Base-by-base conservation (phyloP, 352 stramenopile species). In the Elongisporangium undulatum region DNA sequence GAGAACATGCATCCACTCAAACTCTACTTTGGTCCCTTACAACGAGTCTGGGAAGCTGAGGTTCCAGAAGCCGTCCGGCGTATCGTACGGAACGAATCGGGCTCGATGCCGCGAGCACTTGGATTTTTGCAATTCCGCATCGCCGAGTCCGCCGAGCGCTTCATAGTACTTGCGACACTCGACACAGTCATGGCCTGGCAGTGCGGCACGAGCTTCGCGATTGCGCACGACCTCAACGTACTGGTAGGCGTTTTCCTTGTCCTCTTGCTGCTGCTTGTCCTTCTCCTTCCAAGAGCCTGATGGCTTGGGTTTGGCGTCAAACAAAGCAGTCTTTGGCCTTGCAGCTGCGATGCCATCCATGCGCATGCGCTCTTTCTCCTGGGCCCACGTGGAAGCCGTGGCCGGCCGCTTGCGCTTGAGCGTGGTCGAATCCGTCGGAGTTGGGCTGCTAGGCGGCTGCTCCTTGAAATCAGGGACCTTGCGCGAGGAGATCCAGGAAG, bases 161-260 rank as follows among this genome's bases (percentile, higher is more conserved):
- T 85, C 77, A 55, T 91, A 94, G 64, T 94, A 94, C 51, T 86
- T 89, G 23, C 76, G 74, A 58, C 85, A 94, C 51, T 94, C 80
- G 17, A 74, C 41, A 53, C 85, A 94, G 66, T 91, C 82, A 56
- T 89, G 74, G 6, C 55, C 85, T 2, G 75, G 75, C 15, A 94
- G 53, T 6, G 77, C 71, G 7, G 76, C 82, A 20, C 85, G 74
- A 53, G 81, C 77, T 16, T 80, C 72, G 21, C 71, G 71, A 38
- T 91, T 92, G n/a, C 85, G 79, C 16, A 94, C 82, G 24, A 94
- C 85, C 70, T 94, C 85, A 51, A 94, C 72, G 55, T 85, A 91
- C 34, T 67, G 51, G 52, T 71, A 82, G 0, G 66, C 62, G 38
- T 75, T 76, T 15, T 56, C 34, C 21, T 64, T 72, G 3, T 61